A percentile compares a stretch with the other conserved stretches of the same genome.
Evolutionary conservation across 805 yeast genomes (phyloP).

Genomic region (Huiozyma sinensis): DNA sequence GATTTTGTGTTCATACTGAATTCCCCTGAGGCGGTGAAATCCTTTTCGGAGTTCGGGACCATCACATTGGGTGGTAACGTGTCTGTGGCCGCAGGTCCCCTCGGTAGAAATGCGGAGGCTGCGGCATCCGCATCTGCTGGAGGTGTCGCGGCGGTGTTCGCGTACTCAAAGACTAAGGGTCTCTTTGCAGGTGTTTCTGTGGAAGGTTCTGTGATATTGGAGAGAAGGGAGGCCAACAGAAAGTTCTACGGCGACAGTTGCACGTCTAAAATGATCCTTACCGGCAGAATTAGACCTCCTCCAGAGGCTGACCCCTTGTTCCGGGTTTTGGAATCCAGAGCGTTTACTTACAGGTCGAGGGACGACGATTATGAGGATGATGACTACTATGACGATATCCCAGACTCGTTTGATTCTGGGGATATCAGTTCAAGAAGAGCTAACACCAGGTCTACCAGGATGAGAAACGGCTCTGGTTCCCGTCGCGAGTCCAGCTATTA

Average conservation of each 20-base stretch:
- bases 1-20: constrained; percentile 92
- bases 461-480: constrained; percentile 6
- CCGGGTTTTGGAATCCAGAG: constrained; percentile 77
- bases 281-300: constrained; percentile 88
- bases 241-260: constrained; percentile 85
- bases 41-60: constrained; percentile 90
- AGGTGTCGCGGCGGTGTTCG: constrained; percentile 79
- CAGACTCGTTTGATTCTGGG: constrained; percentile 34
- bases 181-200: constrained; percentile 94
- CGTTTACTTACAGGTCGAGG: constrained; percentile 49
- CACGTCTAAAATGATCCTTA: constrained; percentile 74
- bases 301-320: constrained; percentile 81
- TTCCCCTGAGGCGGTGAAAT: constrained; percentile 76
- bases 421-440: constrained; percentile 24
- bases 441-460: constrained; percentile 14
- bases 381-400: constrained; percentile 52
- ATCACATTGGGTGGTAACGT: constrained; percentile 91
- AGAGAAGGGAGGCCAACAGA: constrained; percentile 93
- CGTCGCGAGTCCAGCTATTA: constrained; percentile 14
- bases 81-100: constrained; percentile 93
- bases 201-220: constrained; percentile 94
- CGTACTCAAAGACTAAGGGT: constrained; percentile 94
- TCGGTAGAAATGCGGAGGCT: constrained; percentile 96
- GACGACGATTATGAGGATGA: constrained; percentile 51
- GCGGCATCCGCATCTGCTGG: constrained; percentile 88